Evolutionary conservation across 1,139 yeast genomes (phyloP), one percentile per base, ranked within the genome.

Genomic region (Debaryomyces psychrophilus): DNA sequence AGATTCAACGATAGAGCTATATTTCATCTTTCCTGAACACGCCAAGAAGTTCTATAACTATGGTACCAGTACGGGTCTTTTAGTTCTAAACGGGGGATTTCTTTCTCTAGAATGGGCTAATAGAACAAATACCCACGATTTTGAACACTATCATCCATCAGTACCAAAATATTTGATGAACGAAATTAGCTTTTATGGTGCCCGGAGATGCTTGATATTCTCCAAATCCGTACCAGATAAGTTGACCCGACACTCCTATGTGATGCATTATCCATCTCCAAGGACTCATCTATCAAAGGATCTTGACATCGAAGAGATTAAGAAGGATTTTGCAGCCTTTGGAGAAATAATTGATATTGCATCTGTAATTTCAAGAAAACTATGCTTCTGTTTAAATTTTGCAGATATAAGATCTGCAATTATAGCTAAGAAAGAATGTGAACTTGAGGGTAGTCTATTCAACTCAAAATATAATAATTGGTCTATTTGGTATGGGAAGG

Each of bases 401-500:
- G 75, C 75, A 37, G 87, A 86, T 57, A 77, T 86, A 5, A 61
- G 77, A 41, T 69, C 84, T 14, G 90, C 96, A 0, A 79, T 87
- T 25, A 59, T 63, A n/a, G 90, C 87, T 3, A 85, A 83, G 62
- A 67, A 65, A 34, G 77, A 76, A 20, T 62, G 70, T 46, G 70
- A 68, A 39, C 54, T 57, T 5, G 50, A 49, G 4, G 70, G 70
- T 1, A 67, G 80, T 2, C 53, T 51, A n/a, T 55, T 85, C 51
- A 57, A 69, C 44, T 54, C 54, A n/a, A 80, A 75, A 53, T 87
- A 83, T 56, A 62, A 62, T 7, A 77, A 69, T 6, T 88, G 95
- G 95, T 64, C 71, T 8, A 65, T 85, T 2, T 76, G 82, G 78
- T 88, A 81, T 57, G 90, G 87, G 0, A 77, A 75, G 44, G 96